These are phyloP conservation scores for Clonostachys rosea DNA, from an alignment of 2,329 filamentous ascomycete genomes.

Conservation along the genomic window DNA sequence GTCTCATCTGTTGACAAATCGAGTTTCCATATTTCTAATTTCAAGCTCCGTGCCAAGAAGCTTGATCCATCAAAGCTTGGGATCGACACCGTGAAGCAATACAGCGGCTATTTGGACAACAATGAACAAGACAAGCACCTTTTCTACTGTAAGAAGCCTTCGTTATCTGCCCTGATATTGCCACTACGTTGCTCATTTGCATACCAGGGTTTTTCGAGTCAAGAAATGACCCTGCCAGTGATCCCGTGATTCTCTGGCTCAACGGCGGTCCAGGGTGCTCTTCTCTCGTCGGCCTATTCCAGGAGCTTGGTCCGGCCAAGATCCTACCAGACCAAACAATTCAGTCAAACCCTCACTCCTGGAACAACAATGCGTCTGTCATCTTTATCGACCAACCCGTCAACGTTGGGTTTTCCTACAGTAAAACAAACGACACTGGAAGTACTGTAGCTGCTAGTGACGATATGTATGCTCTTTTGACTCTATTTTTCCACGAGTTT, in stretches of 20 bases:
- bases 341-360: conserved; percentile 82
- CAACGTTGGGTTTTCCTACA: conserved; percentile 97
- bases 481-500: conserved; percentile 98
- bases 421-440: conserved; percentile 74
- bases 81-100: conserved; percentile 94
- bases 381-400: conserved; percentile 99
- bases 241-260: conserved; percentile 90
- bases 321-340: conserved; percentile 64
- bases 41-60: conserved; percentile 85
- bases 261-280: conserved; percentile 97
- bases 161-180: too few species aligned
- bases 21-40: conserved; percentile 64
- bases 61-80: conserved; percentile 81
- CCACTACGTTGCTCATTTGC: neutral
- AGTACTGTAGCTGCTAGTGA: conserved; percentile 63
- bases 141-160: conserved; percentile 78
- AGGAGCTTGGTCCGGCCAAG: conserved; percentile 77
- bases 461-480: conserved; percentile 94
- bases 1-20: conserved; percentile 25
- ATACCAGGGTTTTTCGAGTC: neutral
- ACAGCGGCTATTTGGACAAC: conserved; percentile 95
- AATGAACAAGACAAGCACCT: conserved; percentile 96
- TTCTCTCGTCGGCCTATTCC: conserved; percentile 91
- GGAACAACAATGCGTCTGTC: conserved; percentile 96
- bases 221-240: conserved; percentile 79